A percentile compares a stretch with the other conserved stretches of the same genome.
Evolutionary conservation across 768 basidiomycete species (phyloP).

Genomic region (Auricularia sp.): DNA sequence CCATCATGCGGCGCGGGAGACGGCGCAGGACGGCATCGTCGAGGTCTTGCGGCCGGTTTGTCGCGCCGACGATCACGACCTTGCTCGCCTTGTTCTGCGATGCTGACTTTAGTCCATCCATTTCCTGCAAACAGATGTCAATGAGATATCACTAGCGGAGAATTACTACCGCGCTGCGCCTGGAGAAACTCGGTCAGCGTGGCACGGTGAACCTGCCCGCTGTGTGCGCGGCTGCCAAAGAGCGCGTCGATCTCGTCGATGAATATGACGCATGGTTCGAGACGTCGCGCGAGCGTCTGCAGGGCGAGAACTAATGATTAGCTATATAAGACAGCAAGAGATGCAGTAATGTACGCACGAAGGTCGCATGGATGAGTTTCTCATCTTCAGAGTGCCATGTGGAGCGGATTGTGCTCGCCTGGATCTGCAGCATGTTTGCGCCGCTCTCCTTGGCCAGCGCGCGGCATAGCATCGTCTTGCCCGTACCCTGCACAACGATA

Average conservation of each 20-base stretch:
- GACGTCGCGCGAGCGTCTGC: neutral
- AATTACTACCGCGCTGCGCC: neutral
- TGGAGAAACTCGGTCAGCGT: neutral
- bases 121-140: constrained; percentile 12
- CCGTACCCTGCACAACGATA: neutral
- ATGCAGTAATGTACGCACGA: neutral
- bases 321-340: neutral
- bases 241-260: neutral
- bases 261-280: neutral
- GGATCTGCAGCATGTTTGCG: neutral
- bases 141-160: neutral
- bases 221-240: neutral
- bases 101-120: constrained; percentile 21
- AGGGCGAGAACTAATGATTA: too few relatives aligned
- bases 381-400: neutral
- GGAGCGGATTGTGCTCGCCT: neutral
- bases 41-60: constrained; percentile 20
- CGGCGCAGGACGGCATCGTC: constrained; percentile 25
- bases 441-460: neutral
- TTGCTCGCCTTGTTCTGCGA: constrained; percentile 20
- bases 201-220: neutral
- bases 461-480: neutral
- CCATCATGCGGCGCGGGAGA: constrained; percentile 22
- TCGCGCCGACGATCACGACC: constrained; percentile 24
- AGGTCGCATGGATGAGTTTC: neutral